Base-by-base conservation (phyloP, 306 rosid species). In the Urtica urens region DNA sequence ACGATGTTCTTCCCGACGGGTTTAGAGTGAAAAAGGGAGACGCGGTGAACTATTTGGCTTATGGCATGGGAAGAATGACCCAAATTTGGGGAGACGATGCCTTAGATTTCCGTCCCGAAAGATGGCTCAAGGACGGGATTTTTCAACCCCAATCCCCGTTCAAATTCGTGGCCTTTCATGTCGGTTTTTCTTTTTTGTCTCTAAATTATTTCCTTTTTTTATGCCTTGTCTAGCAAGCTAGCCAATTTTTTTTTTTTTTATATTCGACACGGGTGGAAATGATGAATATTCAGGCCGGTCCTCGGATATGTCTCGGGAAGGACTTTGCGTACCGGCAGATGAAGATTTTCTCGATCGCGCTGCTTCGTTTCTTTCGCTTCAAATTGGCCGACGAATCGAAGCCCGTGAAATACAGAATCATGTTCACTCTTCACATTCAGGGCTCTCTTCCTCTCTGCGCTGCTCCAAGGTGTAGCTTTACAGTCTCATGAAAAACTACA, bases 101-200 rank as follows among this genome's bases (percentile, higher is more conserved):
- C 0, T 64, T 58, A 23, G 82, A 77, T 11, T 86, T 82, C 28
- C 55, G 53, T 2, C 96, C 92, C 0, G 82, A 82, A 64, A 79
- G 94, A 79, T 87, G 92, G 94, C 76, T 87, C 18, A 42, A 59
- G 5, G 38, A 79, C 27, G 86, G 75, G 23, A 28, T 30, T 56
- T 82, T 82, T 25, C 86, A 67, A 47, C 75, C 79, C 0, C 66
- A 82, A 62, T 82, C 92, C 0, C 82, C 92, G 1, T 87, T 87
- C 75, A 87, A 87, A 60, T 87, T 87, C 53, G 7, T 72, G 8
- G 60, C 92, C n/a, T 87, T 86, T 57, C 86, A 82, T 56, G 96
- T 79, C 17, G 21, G 83, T 70, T 30, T 16, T 26, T 11, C 23
- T 2, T 10, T 37, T 25, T 18, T 37, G 7, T 10, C 8, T 0